A percentile compares a stretch with the other conserved stretches of the same genome.
phyloP scores from a whole-genome alignment of 1,139 yeast species.

The Candida anutae region DNA sequence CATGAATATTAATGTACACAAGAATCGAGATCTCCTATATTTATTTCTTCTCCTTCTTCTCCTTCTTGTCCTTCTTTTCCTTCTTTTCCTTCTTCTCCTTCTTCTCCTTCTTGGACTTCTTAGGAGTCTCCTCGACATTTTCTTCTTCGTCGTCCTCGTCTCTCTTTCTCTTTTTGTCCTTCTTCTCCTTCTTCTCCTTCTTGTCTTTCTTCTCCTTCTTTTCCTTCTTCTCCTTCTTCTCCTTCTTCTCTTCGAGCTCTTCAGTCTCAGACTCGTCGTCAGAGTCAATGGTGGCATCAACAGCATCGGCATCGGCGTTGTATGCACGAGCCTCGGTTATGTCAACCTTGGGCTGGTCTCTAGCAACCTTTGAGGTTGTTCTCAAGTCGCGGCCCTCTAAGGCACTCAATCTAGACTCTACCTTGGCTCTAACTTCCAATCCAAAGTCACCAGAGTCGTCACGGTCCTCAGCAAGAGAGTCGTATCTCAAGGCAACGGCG shows the following conservation, averaged over 20 bases:
- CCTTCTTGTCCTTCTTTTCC: conserved; percentile 20
- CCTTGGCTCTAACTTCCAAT: conserved; percentile 83
- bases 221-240: conserved; percentile 22
- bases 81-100: conserved; percentile 20
- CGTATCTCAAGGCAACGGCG: conserved; percentile 92
- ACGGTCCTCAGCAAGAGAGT: conserved; percentile 94
- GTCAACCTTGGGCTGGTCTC: conserved; percentile 77
- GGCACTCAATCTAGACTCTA: conserved; percentile 89
- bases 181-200: conserved; percentile 18
- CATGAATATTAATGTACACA: conserved; percentile 1
- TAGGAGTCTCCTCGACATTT: conserved; percentile 36
- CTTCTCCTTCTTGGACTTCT: conserved; percentile 20
- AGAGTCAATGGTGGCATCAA: conserved; percentile 27
- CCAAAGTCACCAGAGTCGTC: conserved; percentile 95
- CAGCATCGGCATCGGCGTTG: conserved; percentile 88
- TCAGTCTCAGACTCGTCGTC: conserved; percentile 44
- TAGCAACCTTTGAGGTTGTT: conserved; percentile 68
- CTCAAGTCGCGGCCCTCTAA: conserved; percentile 92
- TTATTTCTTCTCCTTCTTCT: conserved; percentile 35
- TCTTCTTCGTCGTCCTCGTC: conserved; percentile 40
- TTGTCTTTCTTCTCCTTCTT: conserved; percentile 17
- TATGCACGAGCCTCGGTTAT: conserved; percentile 79
- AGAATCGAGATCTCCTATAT: conserved; percentile 14
- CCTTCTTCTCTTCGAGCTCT: conserved; percentile 32
- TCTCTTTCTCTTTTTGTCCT: conserved; percentile 24